These are phyloP conservation scores for Solanum hybrid DNA, from an alignment of 305 asterid genomes.

Conservation along the genomic window DNA sequence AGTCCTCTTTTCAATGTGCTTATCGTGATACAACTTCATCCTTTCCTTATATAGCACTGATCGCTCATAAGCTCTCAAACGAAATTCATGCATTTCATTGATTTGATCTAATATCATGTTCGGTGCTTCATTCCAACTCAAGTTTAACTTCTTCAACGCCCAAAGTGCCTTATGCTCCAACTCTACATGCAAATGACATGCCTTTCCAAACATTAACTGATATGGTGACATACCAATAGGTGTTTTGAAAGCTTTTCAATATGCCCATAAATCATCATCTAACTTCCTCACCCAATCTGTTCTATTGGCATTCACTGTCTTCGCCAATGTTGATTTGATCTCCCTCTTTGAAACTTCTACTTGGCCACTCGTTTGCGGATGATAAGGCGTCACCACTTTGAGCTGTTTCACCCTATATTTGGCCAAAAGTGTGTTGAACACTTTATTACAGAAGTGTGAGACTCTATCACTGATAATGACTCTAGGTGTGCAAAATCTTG, in stretches of 20 bases:
- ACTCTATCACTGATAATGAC: neutral
- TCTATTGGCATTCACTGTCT: neutral
- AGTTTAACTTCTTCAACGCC: neutral
- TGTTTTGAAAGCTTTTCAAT: neutral
- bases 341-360: neutral
- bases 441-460: neutral
- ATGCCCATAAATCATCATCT: neutral
- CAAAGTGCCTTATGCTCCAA: neutral
- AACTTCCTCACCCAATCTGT: neutral
- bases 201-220: neutral
- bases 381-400: neutral
- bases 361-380: neutral
- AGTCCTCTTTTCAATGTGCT: neutral
- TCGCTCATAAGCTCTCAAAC: neutral
- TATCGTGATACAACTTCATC: neutral
- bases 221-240: neutral
- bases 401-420: neutral
- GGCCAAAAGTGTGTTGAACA: neutral
- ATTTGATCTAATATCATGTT: neutral
- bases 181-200: neutral
- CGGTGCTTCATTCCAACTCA: neutral
- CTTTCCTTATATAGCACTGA: too few relatives aligned
- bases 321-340: neutral
- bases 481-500: neutral
- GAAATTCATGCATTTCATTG: neutral